Percentiles rank a stretch among this genome's conserved stretches.
Conservation (phyloP, 345 rosid genomes). For the Citrus reticulata region DNA sequence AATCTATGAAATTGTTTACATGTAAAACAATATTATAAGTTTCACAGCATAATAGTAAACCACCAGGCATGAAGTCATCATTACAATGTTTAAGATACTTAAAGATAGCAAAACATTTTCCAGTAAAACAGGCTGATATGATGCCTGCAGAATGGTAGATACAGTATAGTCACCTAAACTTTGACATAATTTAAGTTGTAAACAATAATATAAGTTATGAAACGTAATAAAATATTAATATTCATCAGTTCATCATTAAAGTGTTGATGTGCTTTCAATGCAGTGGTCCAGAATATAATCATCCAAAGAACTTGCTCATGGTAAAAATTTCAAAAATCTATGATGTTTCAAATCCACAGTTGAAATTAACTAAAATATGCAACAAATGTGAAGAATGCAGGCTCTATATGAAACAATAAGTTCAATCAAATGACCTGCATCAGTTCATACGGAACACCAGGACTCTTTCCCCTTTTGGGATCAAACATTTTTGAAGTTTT, state of each 20-base stretch:
- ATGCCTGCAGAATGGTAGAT: neutral
- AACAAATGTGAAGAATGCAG: neutral
- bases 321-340: neutral
- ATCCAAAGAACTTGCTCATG: neutral
- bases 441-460: constrained; percentile 34
- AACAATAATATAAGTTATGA: neutral
- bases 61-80: neutral
- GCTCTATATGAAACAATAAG: neutral
- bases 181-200: neutral
- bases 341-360: neutral
- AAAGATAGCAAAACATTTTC: neutral
- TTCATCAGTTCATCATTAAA: neutral
- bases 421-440: constrained; percentile 39
- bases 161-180: neutral
- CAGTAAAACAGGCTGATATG: neutral
- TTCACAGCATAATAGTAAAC: neutral
- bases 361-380: neutral
- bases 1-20: neutral
- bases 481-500: constrained; percentile 44
- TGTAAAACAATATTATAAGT: neutral
- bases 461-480: constrained; percentile 36
- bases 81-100: neutral
- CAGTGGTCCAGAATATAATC: neutral
- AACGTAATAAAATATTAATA: no score
- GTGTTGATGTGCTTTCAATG: neutral